A percentile compares a stretch with the other conserved stretches of the same genome.
Conservation (phyloP, 441 rosid species). For the Aquilaria agallochum region DNA sequence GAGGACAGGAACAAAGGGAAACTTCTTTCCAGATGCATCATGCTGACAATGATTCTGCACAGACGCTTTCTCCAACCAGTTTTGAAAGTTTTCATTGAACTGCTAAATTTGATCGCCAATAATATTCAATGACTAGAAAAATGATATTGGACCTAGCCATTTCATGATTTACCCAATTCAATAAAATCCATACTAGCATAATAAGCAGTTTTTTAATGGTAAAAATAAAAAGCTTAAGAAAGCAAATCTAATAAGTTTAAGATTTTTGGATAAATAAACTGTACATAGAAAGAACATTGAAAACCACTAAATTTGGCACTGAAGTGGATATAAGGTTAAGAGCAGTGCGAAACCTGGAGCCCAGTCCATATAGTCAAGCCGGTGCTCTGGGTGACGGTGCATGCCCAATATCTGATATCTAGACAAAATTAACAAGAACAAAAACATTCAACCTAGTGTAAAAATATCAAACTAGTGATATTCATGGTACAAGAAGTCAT, state of each 20-base stretch:
- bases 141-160: neutral
- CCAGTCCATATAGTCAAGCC: conserved; percentile 95
- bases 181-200: too few relatives aligned
- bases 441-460: conserved; percentile 6
- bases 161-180: too few relatives aligned
- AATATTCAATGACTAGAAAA: too few relatives aligned
- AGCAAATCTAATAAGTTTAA: neutral
- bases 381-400: conserved; percentile 91
- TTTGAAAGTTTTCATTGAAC: conserved; percentile 1
- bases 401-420: conserved; percentile 80
- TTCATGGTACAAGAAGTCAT: neutral
- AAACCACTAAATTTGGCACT: neutral
- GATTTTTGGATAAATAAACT: neutral
- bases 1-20: neutral
- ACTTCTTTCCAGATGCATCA: neutral
- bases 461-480: neutral
- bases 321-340: conserved; percentile 11
- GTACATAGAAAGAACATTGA: neutral
- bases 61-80: neutral
- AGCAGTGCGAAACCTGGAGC: conserved; percentile 76
- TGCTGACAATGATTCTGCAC: neutral
- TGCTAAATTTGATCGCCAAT: neutral
- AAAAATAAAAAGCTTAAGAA: neutral
- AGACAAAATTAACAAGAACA: conserved; percentile 8
- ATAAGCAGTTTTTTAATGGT: too few relatives aligned